Evolutionary conservation across 139 green algal species (phyloP), one percentile per base, ranked within the genome.

Genomic region (Marvania coccoides): DNA sequence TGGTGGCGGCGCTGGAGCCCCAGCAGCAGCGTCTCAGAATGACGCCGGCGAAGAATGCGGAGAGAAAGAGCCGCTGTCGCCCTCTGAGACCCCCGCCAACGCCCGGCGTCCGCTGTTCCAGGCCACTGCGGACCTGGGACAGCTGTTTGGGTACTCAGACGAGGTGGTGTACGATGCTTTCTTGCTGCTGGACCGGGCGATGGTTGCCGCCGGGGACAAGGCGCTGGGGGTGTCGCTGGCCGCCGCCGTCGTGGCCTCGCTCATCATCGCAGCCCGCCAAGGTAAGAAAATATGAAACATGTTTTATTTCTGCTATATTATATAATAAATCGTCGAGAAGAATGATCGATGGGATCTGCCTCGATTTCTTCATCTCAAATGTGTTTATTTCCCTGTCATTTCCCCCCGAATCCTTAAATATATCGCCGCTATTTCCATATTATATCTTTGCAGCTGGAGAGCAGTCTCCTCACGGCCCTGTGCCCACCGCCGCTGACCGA

Each of bases 121-220:
- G 33, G 35, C 36, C 19, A 53, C 33, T 29, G 12, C 13, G 9
- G 40, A 15, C 4, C 34, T 66, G 39, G 26, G 26, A 10, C 14
- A 48, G 19, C 42, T 26, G 23, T 51, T 28, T 14, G 12, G 59
- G 5, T 53, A 54, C n/a, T 15, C 35, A 23, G 73, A 83, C 9
- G 83, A 89, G 59, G 68, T 73, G 29, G 36, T 81, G 38, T 74
- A 87, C 59, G 84, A 90, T 48, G 69, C 61, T 5, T 51, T 86
- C 31, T 71, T 83, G 60, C 76, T 91, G 34, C 70, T 90, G 70
- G 84, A 90, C 73, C 71, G 84, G 24, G 74, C 80, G 13, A 68
- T 85, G 56, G 65, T 60, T 63, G 70, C 67, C 6, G 74, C 72
- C 26, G 54, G 12, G 31, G 35, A 58, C 30, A 37, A 19, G 57